These are phyloP conservation scores for Abortiporus biennis DNA, from an alignment of 1,284 basidiomycete genomes.

Conservation along the genomic window DNA sequence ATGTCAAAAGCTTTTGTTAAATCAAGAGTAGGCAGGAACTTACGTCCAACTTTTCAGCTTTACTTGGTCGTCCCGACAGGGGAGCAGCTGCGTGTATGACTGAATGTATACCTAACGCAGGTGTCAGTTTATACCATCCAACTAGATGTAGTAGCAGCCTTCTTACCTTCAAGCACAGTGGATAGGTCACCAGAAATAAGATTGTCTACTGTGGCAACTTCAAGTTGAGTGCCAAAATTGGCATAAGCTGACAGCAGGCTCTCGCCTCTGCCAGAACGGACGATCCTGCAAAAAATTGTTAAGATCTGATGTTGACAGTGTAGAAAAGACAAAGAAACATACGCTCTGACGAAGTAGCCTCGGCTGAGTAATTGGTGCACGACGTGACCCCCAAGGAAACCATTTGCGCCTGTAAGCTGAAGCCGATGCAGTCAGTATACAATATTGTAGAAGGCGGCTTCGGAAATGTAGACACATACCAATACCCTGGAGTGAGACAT, in stretches of 20 bases:
- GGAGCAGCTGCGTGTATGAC: constrained; percentile 3
- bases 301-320: background rate
- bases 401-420: constrained; percentile 23
- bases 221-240: background rate
- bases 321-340: constrained; percentile 1
- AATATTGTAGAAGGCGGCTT: too few relatives aligned
- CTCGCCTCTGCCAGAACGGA: background rate
- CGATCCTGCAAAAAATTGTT: background rate
- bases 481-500: too few relatives aligned
- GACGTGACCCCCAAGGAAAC: constrained; percentile 21
- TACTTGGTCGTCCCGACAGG: background rate
- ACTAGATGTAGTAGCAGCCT: background rate
- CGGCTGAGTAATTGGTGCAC: constrained; percentile 18
- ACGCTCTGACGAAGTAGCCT: constrained; percentile 24
- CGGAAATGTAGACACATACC: too few relatives aligned
- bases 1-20: too few relatives aligned
- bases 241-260: background rate
- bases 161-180: background rate
- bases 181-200: background rate
- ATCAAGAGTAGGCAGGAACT: too few relatives aligned
- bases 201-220: background rate
- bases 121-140: too few relatives aligned
- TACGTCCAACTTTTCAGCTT: constrained; percentile 11
- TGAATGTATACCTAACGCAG: constrained; percentile 1
- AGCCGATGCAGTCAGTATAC: too few relatives aligned